Base-by-base conservation (phyloP, 305 asterid species). In the Lippia alba region DNA sequence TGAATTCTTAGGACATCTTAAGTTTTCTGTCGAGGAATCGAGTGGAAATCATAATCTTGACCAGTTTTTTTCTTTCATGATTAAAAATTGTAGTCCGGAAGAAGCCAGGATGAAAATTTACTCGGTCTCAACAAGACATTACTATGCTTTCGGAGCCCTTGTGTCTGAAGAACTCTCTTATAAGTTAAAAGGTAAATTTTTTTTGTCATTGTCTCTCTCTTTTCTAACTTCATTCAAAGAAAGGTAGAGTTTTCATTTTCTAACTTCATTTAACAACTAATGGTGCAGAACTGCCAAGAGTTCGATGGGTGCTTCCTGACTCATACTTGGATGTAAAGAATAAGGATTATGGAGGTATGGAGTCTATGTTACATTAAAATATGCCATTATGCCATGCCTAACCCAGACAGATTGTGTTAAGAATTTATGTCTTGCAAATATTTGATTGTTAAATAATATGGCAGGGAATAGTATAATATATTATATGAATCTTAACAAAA, bases 281-380 rank as follows among this genome's bases (percentile, higher is more conserved):
- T 63, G 75, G 36, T 85, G 83, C 87, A 94, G 98, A 94, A 17
- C 58, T 94, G 64, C 91, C 92, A 0, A 70, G 41, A 16, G 99
- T 94, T 61, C 76, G 96, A 4, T 94, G 99, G 99, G 98, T 95
- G 76, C 98, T 92, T 69, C 99, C 99, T 16, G 99, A 95, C 81
- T 95, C 99, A 3, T 95, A 90, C 80, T 67, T 94, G 86, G 94
- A 94, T 83, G 99, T 92, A 8, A 92, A 12, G 74, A 89, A 95
- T 55, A 92, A 94, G 82, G 98, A 95, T 60, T 94, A 94, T 69
- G 99, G 98, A 84, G 99, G 99, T 94, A 85, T 58, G 78, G 0
- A 10, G 41, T 73, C 70, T 41, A 0, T 53, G 50, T 0, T 51
- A 24, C 30, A 24, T 24, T 24, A 3, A 24, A 24, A 24, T 24